Base-by-base conservation (phyloP, 2,329 filamentous ascomycete species). In the Exophiala calicioides region DNA sequence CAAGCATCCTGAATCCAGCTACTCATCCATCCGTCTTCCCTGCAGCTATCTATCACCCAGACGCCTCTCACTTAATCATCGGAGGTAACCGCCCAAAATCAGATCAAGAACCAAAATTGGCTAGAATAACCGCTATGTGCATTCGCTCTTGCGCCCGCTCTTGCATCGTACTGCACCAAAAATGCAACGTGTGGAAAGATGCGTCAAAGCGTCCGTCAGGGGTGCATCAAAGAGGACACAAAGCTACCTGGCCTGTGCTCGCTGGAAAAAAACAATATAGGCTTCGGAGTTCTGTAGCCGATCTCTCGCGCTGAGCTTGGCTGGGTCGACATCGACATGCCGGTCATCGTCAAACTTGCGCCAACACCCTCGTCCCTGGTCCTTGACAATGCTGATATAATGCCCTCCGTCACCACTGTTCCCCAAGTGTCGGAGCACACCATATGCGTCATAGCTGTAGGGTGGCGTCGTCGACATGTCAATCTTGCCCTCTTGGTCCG, bases 361-460 rank as follows among this genome's bases (percentile, higher is more conserved):
- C 81, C 81, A 85, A 50, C 73, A 76, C 19, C 74, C 73, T 20
- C 78, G 70, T 23, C 72, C 73, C 27, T 76, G 73, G 58, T 85
- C 80, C 33, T 79, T 79, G 51, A 86, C 79, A 47, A 86, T 82
- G 3, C 83, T 78, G 42, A 85, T 84, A 65, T 96, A 96, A 67
- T 96, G 90, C 0, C 90, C 90, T 39, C 79, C 80, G 27, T 80
- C 79, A 41, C 86, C 73, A 1, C 76, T 81, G 1, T 71, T 70
- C 16, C 90, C 90, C 3, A 80, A 68, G 65, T 96, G 90, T 52
- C 86, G 77, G 43, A 94, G 80, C 5, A 96, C 85, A 2, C 84
- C 91, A 63, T 95, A 96, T 41, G 87, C 84, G 62, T 95, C 85
- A 66, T 96, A 98, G 4, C 74, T 71, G 61, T 86, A 89, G 0